Percentiles rank a stretch among this genome's conserved stretches.
phyloP scores from a whole-genome alignment of 352 stramenopile species.

The Pythium apleroticum region DNA sequence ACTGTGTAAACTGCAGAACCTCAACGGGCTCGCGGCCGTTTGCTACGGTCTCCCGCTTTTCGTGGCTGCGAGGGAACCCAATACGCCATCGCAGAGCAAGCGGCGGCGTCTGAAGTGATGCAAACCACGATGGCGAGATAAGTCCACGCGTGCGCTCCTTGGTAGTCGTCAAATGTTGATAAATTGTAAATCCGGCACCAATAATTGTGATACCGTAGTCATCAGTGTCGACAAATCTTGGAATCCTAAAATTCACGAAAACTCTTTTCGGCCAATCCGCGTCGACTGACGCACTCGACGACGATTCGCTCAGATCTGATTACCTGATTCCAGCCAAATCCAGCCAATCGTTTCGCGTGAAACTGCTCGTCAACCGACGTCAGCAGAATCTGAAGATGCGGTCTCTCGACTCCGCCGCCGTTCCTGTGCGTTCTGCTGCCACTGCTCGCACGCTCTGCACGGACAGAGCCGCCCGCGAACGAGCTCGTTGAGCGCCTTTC shows the following conservation, averaged over 20 bases:
- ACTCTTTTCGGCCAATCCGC: slow-evolving; percentile 10
- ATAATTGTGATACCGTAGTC: neutral
- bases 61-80: slow-evolving; percentile 16
- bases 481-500: neutral
- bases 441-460: neutral
- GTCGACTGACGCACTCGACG: slow-evolving; percentile 20
- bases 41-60: slow-evolving; percentile 93
- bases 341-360: slow-evolving; percentile 20
- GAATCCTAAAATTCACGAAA: neutral
- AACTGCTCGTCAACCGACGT: slow-evolving; percentile 24
- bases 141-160: no score
- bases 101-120: slow-evolving; percentile 15
- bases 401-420: neutral
- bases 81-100: slow-evolving; percentile 3
- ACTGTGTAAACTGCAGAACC: slow-evolving; percentile 92
- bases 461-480: neutral
- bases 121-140: no score
- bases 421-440: slow-evolving; percentile 8
- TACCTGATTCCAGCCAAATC: slow-evolving; percentile 4
- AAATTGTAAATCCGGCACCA: neutral
- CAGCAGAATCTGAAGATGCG: slow-evolving; percentile 9
- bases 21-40: slow-evolving; percentile 95
- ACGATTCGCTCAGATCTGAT: slow-evolving; percentile 25
- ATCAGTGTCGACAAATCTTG: neutral
- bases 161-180: no score